Base-by-base conservation (phyloP, 495 filamentous ascomycete species). In the Penicillium steckii region DNA sequence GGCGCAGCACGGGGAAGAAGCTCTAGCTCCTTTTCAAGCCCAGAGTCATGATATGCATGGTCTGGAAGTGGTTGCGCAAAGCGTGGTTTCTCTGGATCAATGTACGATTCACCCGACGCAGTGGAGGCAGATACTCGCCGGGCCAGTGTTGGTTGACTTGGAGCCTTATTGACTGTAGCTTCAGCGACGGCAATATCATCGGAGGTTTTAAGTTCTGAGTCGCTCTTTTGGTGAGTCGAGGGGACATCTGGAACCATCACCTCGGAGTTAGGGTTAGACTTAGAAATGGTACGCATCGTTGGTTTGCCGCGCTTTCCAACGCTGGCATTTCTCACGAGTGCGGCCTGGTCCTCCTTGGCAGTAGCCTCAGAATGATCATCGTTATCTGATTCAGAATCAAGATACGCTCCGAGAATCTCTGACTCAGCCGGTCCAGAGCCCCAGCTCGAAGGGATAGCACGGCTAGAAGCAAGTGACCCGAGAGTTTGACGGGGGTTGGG, bases 381-480 rank as follows among this genome's bases (percentile, higher is more conserved):
- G 41, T 65, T 67, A 37, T 77, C 70, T 25, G 68, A 69, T 15
- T 69, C 65, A 32, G 53, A 62, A 21, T 75, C 66, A 12, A 75
- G 55, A 44, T 78, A 75, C 22, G 61, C 59, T 7, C 65, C 72
- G 13, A 74, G 50, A 18, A 76, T 73, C 18, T 79, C 75, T 12
- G 75, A 81, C 51, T 71, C 72, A 6, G 75, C 72, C 4, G 70
- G 70, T 3, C 77, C 81, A 24, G 78, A 79, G 30, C 74, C 78
- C 82, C 88, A 92, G 57, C 78, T 85, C 7, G 81, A 78, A 2
- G 91, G 90, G 48, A 95, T 89, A 0, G 82, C 87, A 46, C 83
- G 80, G 66, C 90, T 95, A 6, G 91, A 95, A 7, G 90, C 90
- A 61, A 86, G 88, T 0, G 89, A 93, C 17, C 80, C 82, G 61